Evolutionary conservation across 495 filamentous ascomycete species (phyloP), one percentile per base, ranked within the genome.

Genomic region (Lophiotrema nucula): DNA sequence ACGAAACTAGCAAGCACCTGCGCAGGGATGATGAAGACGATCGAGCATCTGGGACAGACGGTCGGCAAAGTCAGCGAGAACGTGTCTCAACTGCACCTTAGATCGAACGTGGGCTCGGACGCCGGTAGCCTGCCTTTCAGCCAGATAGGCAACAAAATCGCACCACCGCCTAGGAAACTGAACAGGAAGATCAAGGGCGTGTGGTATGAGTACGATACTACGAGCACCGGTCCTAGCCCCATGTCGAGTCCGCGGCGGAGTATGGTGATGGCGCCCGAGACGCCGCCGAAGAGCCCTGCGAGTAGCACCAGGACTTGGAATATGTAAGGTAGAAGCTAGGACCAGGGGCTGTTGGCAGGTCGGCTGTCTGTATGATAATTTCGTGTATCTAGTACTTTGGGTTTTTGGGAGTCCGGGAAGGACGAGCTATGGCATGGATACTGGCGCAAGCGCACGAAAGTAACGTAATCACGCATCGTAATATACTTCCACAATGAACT

Each of bases 131-230:
- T 23, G 5, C 22, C 57, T 2, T 54, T 54, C 19, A 54, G 57
- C 22, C 1, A 21, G 3, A 11, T 41, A 2, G 50, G 21, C 2
- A 60, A 54, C 25, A 27, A 43, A 2, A 60, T 60, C n/a, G 28
- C 23, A 0, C 58, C 58, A 2, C 45, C 58, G 35, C 58, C 58
- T 24, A 19, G 58, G 18, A 62, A 62, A 27, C 38, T 62, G 35
- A 62, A 62, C 43, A 8, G 58, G 3, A 50, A 28, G 38, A 42
- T 62, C 19, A 56, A 56, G 38, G 52, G 58, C 51, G 58, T 62
- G 10, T 62, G 58, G 58, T 62, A 62, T 38, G 58, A 62, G 38
- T 62, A 62, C 19, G 58, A 62, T 28, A 39, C 22, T n/a, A 15
- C 8, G 8, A 35, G 42, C 26, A 10, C 39, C 18, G 24, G 8